phyloP scores from a whole-genome alignment of 2,329 filamentous ascomycete species.

The Alternaria viburni region DNA sequence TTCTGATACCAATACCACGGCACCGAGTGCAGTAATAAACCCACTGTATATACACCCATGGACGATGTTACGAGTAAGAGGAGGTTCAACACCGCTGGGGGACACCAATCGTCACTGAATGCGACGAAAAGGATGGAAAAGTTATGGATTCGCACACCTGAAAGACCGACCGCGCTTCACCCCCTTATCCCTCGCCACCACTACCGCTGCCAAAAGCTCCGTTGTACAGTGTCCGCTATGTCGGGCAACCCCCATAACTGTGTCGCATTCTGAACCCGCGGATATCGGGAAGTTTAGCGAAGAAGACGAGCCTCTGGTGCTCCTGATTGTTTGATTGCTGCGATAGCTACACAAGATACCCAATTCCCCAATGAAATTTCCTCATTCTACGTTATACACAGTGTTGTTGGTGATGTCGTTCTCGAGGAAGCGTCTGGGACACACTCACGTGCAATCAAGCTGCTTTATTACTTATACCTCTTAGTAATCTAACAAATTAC shows the following conservation, averaged over 20 bases:
- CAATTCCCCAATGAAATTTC: slow-evolving; percentile 30
- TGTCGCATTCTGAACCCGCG: slow-evolving; percentile 2
- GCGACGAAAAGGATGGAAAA: slow-evolving; percentile 31
- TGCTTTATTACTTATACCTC: neutral
- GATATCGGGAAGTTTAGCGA: neutral
- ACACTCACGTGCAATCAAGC: neutral
- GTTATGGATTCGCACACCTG: slow-evolving; percentile 4
- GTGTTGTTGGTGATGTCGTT: neutral
- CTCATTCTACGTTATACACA: neutral
- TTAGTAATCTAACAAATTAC: fast-evolving
- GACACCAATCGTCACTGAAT: neutral
- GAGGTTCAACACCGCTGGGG: slow-evolving; percentile 33
- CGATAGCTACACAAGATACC: slow-evolving; percentile 40
- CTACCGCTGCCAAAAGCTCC: slow-evolving; percentile 18
- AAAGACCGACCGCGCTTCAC: slow-evolving; percentile 9
- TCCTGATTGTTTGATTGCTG: slow-evolving; percentile 17
- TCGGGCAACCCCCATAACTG: slow-evolving; percentile 20
- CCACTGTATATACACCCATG: slow-evolving; percentile 29
- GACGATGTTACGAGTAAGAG: slow-evolving; percentile 14
- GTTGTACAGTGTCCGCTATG: slow-evolving; percentile 35
- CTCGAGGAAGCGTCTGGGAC: neutral
- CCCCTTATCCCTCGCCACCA: slow-evolving; percentile 1
- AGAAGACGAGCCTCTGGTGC: slow-evolving; percentile 8
- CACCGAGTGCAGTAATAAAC: neutral
- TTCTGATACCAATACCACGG: slow-evolving; percentile 26